These are phyloP conservation scores for Cercospora citrullina DNA, from an alignment of 2,329 filamentous ascomycete species.

Conservation along the genomic window DNA sequence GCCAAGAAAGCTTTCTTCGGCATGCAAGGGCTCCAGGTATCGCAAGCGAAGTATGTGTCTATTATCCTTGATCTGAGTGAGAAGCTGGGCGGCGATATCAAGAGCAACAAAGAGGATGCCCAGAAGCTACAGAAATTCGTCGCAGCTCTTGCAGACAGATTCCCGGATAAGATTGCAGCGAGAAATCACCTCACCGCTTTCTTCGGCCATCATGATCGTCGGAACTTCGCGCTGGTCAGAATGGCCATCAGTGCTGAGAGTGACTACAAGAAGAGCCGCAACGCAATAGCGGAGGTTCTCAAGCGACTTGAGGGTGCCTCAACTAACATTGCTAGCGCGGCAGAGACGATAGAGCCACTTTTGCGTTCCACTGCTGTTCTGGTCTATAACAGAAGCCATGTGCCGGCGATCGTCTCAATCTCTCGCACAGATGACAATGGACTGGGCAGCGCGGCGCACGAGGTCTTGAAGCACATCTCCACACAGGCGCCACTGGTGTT, in stretches of 20 bases:
- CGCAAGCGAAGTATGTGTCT: constrained; percentile 70
- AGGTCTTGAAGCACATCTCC: constrained; percentile 89
- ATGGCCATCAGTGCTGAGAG: constrained; percentile 82
- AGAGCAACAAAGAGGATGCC: constrained; percentile 61
- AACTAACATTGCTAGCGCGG: constrained; percentile 58
- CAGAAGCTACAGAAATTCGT: constrained; percentile 73
- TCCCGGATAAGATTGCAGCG: constrained; percentile 73
- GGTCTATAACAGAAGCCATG: constrained; percentile 91
- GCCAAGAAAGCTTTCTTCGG: constrained; percentile 87
- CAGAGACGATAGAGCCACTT: constrained; percentile 79
- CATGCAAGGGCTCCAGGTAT: constrained; percentile 74
- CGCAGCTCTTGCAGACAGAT: constrained; percentile 68
- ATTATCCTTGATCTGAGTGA: constrained; percentile 84
- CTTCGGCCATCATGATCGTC: constrained; percentile 84
- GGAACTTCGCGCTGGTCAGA: constrained; percentile 83
- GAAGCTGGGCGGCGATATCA: constrained; percentile 76
- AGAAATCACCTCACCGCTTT: constrained; percentile 83
- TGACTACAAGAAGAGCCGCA: constrained; percentile 87
- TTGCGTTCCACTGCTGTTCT: constrained; percentile 81
- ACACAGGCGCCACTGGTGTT: constrained; percentile 85
- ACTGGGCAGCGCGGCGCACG: constrained; percentile 76
- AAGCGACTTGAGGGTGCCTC: constrained; percentile 65
- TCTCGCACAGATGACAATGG: constrained; percentile 80
- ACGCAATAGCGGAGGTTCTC: constrained; percentile 84
- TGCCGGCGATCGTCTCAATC: constrained; percentile 84